These are phyloP conservation scores for Trichoderma parareesei DNA, from an alignment of 495 filamentous ascomycete species.

Conservation along the genomic window DNA sequence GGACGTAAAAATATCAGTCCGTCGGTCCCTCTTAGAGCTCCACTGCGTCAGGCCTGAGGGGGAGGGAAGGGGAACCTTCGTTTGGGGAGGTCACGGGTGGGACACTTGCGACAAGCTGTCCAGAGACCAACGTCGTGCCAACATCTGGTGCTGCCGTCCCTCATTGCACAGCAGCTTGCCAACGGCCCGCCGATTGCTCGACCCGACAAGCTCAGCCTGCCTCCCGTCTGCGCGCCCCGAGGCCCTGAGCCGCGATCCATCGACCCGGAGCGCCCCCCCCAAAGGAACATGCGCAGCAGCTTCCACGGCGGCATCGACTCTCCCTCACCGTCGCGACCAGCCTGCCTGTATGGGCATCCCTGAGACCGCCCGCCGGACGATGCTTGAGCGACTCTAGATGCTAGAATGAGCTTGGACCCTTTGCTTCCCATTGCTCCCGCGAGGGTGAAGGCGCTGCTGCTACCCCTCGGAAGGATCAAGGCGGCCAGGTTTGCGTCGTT, in stretches of 20 bases:
- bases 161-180: background rate
- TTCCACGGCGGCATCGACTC: background rate
- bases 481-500: conserved; percentile 73
- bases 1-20: background rate
- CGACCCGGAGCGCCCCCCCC: no score
- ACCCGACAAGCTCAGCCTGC: no score
- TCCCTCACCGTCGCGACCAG: background rate
- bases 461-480: conserved; percentile 81
- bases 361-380: background rate
- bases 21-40: background rate
- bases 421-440: conserved; percentile 84
- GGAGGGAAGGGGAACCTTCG: no score
- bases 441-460: conserved; percentile 71
- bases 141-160: background rate
- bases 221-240: no score
- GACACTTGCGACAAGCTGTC: conserved; percentile 10
- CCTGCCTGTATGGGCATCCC: background rate
- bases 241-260: background rate
- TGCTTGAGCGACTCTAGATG: conserved; percentile 22
- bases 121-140: background rate
- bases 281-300: background rate
- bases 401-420: conserved; percentile 75
- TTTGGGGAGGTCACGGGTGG: conserved; percentile 3
- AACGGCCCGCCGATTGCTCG: no score
- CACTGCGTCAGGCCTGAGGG: background rate